These are phyloP conservation scores for Geranomyces michiganensis DNA, from an alignment of 192 early-diverging fungal species.

Conservation along the genomic window DNA sequence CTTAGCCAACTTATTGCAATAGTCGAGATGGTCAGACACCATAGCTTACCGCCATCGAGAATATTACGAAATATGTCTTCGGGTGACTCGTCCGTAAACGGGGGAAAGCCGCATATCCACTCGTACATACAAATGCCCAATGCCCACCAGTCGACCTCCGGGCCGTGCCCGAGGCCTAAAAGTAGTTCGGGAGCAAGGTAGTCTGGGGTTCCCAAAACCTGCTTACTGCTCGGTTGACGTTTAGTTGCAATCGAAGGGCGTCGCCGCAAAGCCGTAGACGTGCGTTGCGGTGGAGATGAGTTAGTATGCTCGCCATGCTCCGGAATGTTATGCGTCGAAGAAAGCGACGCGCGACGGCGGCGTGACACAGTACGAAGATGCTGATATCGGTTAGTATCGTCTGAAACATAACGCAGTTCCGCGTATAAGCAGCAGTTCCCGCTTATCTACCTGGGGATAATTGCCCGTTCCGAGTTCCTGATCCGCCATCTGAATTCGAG, in stretches of 20 bases:
- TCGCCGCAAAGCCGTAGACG: neutral
- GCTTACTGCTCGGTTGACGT: conserved; percentile 33
- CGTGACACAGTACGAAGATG: conserved; percentile 19
- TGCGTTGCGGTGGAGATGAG: conserved; percentile 1
- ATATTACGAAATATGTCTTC: conserved; percentile 90
- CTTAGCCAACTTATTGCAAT: neutral
- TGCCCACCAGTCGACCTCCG: conserved; percentile 95
- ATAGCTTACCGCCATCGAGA: conserved; percentile 54
- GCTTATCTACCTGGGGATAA: conserved; percentile 22
- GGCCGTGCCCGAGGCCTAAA: conserved; percentile 80
- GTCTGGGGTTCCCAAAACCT: conserved; percentile 82
- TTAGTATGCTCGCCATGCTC: no score
- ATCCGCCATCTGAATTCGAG: conserved; percentile 73
- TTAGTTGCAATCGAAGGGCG: neutral
- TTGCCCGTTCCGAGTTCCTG: conserved; percentile 32
- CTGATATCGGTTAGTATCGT: neutral
- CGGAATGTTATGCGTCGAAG: no score
- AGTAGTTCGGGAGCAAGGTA: conserved; percentile 93
- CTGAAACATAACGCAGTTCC: no score
- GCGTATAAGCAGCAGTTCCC: neutral
- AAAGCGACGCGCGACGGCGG: neutral
- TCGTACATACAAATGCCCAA: conserved; percentile 91
- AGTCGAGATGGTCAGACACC: neutral
- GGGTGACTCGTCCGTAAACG: conserved; percentile 84
- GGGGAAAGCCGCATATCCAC: conserved; percentile 85